Percentiles rank a stretch among this genome's conserved stretches.
These are phyloP conservation scores for Ceratopteris richardii DNA, from an alignment of 75 land plant species.

Conservation along the genomic window DNA sequence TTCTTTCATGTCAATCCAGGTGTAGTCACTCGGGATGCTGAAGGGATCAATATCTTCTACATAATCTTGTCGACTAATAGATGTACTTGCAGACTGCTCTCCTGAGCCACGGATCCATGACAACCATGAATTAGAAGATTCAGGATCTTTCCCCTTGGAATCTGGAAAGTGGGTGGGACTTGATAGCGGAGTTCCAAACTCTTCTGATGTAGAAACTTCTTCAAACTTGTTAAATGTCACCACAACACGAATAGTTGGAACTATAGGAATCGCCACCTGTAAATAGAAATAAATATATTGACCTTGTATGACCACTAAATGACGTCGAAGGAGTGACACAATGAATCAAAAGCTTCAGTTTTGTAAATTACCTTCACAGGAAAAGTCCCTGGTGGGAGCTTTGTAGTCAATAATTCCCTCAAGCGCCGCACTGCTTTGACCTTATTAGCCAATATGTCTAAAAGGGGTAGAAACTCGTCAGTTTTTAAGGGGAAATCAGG, in stretches of 20 bases:
- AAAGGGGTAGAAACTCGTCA: conserved; percentile 30
- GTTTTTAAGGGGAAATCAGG: conserved; percentile 36
- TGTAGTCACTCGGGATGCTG: too few species aligned
- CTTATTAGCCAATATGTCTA: conserved; percentile 35
- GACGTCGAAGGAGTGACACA: too few species aligned
- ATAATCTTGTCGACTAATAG: conserved; percentile 17
- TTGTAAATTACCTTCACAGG: conserved; percentile 75
- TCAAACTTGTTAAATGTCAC: too few species aligned
- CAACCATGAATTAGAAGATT: conserved; percentile 74
- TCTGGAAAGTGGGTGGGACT: conserved; percentile 92
- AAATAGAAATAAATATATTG: neutral
- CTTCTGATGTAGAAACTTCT: conserved; percentile 70
- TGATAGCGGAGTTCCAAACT: conserved; percentile 86
- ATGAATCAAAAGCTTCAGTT: neutral
- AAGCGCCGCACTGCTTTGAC: conserved; percentile 41
- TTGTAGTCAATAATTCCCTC: conserved; percentile 88
- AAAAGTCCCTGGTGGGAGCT: conserved; percentile 81
- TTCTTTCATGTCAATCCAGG: too few species aligned
- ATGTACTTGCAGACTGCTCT: conserved; percentile 27
- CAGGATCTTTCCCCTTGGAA: conserved; percentile 49
- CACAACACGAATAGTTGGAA: too few species aligned
- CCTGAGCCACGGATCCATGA: conserved; percentile 58
- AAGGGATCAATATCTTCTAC: too few species aligned
- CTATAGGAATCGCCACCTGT: conserved; percentile 93
- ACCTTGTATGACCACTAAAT: neutral